Evolutionary conservation across 108 stramenopile species (phyloP), one percentile per base, ranked within the genome.

Genomic region (Epipyxis sp.): DNA sequence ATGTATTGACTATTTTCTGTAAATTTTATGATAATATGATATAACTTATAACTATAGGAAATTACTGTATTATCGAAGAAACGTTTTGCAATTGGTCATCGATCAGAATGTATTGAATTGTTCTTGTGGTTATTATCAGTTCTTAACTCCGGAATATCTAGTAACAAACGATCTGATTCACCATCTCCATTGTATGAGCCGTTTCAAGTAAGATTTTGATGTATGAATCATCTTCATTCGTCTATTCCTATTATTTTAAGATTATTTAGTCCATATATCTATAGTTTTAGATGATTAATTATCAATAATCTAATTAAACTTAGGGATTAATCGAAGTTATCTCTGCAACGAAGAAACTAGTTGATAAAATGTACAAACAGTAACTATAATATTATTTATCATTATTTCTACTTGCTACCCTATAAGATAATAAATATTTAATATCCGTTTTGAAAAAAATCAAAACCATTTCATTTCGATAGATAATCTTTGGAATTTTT

Each of bases 191-290:
- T 98, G 77, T 90, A 94, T 78, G 83, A 94, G 59, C 89, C 85
- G 39, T 96, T 99, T 81, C 94, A 94, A 81, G 97, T 96, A 0
- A n/a, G n/a, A n/a, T n/a, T n/a, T n/a, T n/a, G n/a, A n/a, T n/a
- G n/a, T n/a, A n/a, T n/a, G n/a, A n/a, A n/a, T n/a, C n/a, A n/a
- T n/a, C n/a, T n/a, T n/a, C n/a, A n/a, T n/a, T n/a, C n/a, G n/a
- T n/a, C n/a, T n/a, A n/a, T n/a, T n/a, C n/a, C n/a, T n/a, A n/a
- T n/a, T n/a, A n/a, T n/a, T n/a, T n/a, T n/a, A n/a, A n/a, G n/a
- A n/a, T n/a, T n/a, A n/a, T n/a, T n/a, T n/a, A n/a, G n/a, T n/a
- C n/a, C n/a, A n/a, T n/a, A n/a, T n/a, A n/a, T n/a, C n/a, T n/a
- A n/a, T n/a, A n/a, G n/a, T n/a, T 16, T 57, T 25, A 57, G 54